Evolutionary conservation across 2,329 filamentous ascomycete species (phyloP), one percentile per base, ranked within the genome.

Genomic region (Juglanconis oblonga): DNA sequence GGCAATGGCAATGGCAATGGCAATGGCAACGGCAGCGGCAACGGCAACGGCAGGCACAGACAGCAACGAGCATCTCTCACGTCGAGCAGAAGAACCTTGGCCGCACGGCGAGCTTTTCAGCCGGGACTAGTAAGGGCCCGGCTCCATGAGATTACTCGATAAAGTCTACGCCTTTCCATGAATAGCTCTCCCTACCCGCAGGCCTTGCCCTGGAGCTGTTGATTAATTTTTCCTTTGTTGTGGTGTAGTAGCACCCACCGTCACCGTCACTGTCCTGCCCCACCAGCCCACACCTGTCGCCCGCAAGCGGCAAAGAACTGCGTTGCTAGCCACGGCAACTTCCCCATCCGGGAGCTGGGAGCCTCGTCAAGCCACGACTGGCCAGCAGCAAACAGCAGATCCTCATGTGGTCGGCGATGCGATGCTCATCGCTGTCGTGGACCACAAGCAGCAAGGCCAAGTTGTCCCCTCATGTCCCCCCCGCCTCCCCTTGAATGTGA

Each of bases 181-280:
- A 35, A 61, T 52, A 61, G 58, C 58, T 49, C 14, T 50, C 58
- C 54, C 14, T 50, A 61, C 40, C 53, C 53, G 53, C 51, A 33
- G 47, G 38, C 53, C 49, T 48, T 24, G 17, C 17, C 48, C 36
- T 31, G 51, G 51, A 45, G 24, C 24, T 52, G 47, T 9, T 24
- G 6, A n/a, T 42, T 33, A 52, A 17, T 42, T 49, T 4, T 53
- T 49, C 33, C 24, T 55, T 17, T 31, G 17, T 24, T 24, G 17
- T 24, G 2, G 17, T 24, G 17, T 24, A 24, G 17, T 24, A 24
- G 17, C 17, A 24, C 17, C 2, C 17, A 24, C 17, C 17, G 17
- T 24, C 17, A 24, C 17, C 17, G 17, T 24, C 17, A 24, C 17
- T 24, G 17, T 24, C 17, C 17, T 24, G 17, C 17, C 17, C 17